Evolutionary conservation across 2,329 filamentous ascomycete species (phyloP).

Genomic region (Epichloe gansuensis): DNA sequence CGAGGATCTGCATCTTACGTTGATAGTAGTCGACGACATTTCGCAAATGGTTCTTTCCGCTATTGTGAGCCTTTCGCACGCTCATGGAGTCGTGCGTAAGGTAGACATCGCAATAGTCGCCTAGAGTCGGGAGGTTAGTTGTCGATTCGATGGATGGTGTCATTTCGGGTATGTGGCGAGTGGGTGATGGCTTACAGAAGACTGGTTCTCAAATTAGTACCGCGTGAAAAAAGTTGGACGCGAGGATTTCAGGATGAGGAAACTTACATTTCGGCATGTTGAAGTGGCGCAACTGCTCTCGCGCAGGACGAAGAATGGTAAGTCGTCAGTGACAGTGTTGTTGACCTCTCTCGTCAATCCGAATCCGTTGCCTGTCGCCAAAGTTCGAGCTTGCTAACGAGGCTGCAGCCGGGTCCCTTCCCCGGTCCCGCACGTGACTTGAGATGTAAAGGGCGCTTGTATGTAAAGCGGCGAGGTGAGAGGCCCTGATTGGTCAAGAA

Average conservation of each 20-base stretch:
- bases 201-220: slow-evolving; percentile 10
- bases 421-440: neutral
- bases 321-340: too few species aligned
- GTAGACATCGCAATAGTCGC: slow-evolving; percentile 99
- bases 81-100: slow-evolving; percentile 99
- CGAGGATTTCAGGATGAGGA: too few species aligned
- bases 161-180: neutral
- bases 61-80: slow-evolving; percentile 97
- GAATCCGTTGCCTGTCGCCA: too few species aligned
- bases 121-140: slow-evolving; percentile 22
- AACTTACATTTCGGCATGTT: slow-evolving; percentile 8
- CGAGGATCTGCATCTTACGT: slow-evolving; percentile 39
- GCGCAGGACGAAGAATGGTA: neutral
- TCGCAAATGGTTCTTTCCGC: slow-evolving; percentile 86
- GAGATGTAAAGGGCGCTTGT: neutral
- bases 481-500: neutral
- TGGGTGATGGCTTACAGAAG: slow-evolving; percentile 14
- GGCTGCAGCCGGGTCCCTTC: too few species aligned
- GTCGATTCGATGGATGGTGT: neutral
- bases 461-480: neutral
- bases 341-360: too few species aligned
- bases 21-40: slow-evolving; percentile 99
- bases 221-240: neutral
- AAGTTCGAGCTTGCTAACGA: too few species aligned
- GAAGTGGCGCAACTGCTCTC: neutral